Percentiles rank a stretch among this genome's conserved stretches.
Evolutionary conservation across 805 yeast species (phyloP).

Genomic region (Nakazawaea holstii): DNA sequence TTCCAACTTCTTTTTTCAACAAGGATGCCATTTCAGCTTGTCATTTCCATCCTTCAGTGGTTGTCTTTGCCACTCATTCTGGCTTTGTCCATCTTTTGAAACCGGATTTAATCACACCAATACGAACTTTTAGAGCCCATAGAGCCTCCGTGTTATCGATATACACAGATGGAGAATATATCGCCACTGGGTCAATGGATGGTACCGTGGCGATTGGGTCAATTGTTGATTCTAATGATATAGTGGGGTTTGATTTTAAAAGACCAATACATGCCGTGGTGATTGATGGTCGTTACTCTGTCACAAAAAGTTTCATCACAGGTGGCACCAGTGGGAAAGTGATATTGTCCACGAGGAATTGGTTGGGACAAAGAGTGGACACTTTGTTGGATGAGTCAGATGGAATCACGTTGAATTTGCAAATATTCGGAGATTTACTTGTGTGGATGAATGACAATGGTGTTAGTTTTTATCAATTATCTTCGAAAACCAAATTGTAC

Average conservation of each 20-base stretch:
- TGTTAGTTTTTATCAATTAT: slow-evolving; percentile 57
- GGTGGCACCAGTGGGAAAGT: slow-evolving; percentile 92
- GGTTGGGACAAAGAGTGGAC: slow-evolving; percentile 84
- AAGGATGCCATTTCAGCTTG: slow-evolving; percentile 78
- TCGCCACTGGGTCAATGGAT: slow-evolving; percentile 90
- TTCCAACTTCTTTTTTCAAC: slow-evolving; percentile 67
- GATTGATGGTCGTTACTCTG: slow-evolving; percentile 62
- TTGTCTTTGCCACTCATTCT: slow-evolving; percentile 85
- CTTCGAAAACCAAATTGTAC: slow-evolving; percentile 42
- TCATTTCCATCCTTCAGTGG: slow-evolving; percentile 50
- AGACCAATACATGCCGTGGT: slow-evolving; percentile 88
- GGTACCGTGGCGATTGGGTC: slow-evolving; percentile 87
- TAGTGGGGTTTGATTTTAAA: slow-evolving; percentile 73
- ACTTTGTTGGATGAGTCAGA: slow-evolving; percentile 50
- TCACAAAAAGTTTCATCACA: slow-evolving; percentile 62
- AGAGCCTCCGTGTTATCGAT: slow-evolving; percentile 76
- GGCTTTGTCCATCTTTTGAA: slow-evolving; percentile 70
- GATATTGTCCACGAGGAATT: slow-evolving; percentile 65
- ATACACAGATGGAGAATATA: slow-evolving; percentile 63
- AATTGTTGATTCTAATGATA: slow-evolving; percentile 53
- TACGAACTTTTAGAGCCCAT: slow-evolving; percentile 79
- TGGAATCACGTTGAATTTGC: slow-evolving; percentile 70
- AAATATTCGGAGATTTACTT: slow-evolving; percentile 56
- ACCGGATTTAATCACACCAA: slow-evolving; percentile 49
- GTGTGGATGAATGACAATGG: slow-evolving; percentile 87